These are phyloP conservation scores for Russula dissimulans DNA, from an alignment of 768 basidiomycete genomes.

Conservation along the genomic window DNA sequence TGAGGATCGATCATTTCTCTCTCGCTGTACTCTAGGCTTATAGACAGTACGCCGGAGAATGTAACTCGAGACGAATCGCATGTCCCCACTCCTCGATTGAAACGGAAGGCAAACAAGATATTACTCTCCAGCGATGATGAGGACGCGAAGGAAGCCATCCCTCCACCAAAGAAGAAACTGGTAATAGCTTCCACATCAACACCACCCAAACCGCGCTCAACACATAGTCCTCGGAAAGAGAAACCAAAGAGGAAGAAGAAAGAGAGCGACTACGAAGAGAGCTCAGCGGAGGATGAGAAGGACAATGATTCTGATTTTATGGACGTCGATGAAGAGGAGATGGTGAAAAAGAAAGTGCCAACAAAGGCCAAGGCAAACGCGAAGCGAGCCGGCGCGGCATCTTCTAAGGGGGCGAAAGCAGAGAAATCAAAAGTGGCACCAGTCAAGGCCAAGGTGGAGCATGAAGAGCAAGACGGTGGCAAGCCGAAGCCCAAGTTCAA, in stretches of 20 bases:
- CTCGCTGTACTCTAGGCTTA: neutral
- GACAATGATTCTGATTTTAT: slow-evolving; percentile 19
- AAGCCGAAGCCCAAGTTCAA: slow-evolving; percentile 31
- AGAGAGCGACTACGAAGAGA: slow-evolving; percentile 29
- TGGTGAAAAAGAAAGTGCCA: slow-evolving; percentile 11
- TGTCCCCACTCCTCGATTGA: slow-evolving; percentile 7
- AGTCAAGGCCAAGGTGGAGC: slow-evolving; percentile 2
- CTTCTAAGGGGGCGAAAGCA: neutral
- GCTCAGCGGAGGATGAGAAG: slow-evolving; percentile 24
- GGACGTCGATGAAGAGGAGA: slow-evolving; percentile 18
- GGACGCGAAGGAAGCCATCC: slow-evolving; percentile 16
- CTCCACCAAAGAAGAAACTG: slow-evolving; percentile 16
- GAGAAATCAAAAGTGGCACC: slow-evolving; percentile 19
- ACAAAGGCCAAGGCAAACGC: slow-evolving; percentile 17
- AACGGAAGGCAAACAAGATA: slow-evolving; percentile 16
- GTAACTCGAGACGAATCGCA: neutral
- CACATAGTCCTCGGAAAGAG: slow-evolving; percentile 17
- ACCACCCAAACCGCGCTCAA: slow-evolving; percentile 9
- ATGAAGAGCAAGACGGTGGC: slow-evolving; percentile 14
- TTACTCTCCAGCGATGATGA: slow-evolving; percentile 15
- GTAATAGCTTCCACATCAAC: neutral
- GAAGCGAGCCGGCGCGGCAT: neutral
- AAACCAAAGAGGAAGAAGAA: slow-evolving; percentile 26
- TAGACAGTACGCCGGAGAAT: neutral
- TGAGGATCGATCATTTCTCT: neutral